Evolutionary conservation across 345 rosid genomes (phyloP), one percentile per base, ranked within the genome.

Genomic region (Aegle marmelos): DNA sequence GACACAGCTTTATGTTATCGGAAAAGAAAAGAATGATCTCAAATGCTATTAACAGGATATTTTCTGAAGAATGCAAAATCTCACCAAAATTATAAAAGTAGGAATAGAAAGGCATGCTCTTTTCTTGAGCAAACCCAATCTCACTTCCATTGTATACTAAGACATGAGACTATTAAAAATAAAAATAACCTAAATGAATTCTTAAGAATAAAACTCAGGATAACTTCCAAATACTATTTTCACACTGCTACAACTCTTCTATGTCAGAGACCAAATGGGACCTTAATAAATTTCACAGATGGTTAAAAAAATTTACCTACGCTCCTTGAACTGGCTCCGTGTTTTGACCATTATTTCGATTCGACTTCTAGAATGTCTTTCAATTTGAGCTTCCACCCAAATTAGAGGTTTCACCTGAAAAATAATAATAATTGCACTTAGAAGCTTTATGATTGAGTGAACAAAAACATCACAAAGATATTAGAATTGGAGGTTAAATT

Each of bases 361-460:
- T 66, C 94, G 92, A 77, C 94, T 91, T 80, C 90, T 88, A 14
- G 94, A 89, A 83, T 91, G 94, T 73, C 77, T 88, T 85, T 91
- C 92, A 73, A 91, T 87, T 77, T 89, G 91, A 33, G 92, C 91
- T 82, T 91, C 94, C 75, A 91, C 94, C 94, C 94, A 91, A 79
- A 91, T 89, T 50, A 89, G 90, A 80, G 94, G 92, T 81, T 87
- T 91, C 39, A 87, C 92, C 94, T 91, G 78, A 84, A 77, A 82
- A 71, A 64, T 60, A 58, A 36, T 22, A 79, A 62, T 56, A 54
- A 53, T 41, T 50, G 59, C 24, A n/a, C 65, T 74, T 68, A 74
- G 62, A 33, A 1, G 22, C 53, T 78, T 56, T 56, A 17, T 16
- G 50, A 2, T 30, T 24, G 45, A 64, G 57, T 5, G 16, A 36